Evolutionary conservation across 2,329 filamentous ascomycete genomes (phyloP).

Genomic region (Penicillium sp.): DNA sequence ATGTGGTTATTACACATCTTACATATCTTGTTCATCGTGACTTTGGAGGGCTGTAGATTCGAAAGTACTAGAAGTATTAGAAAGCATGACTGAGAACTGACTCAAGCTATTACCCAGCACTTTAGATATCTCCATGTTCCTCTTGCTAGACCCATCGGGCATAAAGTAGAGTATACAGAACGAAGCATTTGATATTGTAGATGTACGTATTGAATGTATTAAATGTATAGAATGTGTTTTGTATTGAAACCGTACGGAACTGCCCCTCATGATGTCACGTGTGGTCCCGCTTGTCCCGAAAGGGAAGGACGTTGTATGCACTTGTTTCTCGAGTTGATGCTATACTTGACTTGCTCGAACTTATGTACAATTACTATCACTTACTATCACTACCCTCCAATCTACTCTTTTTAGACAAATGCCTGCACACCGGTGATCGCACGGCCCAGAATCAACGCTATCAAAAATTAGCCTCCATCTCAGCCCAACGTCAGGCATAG

Average conservation of each 20-base stretch:
- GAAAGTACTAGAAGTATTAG: no score
- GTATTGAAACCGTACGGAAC: conserved; percentile 2
- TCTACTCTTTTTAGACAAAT: conserved; percentile 62
- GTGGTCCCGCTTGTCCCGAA: conserved; percentile 19
- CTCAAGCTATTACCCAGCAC: no score
- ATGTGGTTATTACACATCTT: no score
- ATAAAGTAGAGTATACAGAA: neutral
- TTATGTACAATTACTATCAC: conserved; percentile 1
- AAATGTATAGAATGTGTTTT: neutral
- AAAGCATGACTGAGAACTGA: no score
- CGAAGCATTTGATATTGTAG: neutral
- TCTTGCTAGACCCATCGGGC: neutral
- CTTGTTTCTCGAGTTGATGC: no score
- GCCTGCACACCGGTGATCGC: conserved; percentile 77
- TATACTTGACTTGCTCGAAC: no score
- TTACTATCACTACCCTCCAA: neutral
- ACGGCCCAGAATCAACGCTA: conserved; percentile 68
- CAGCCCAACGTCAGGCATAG: conserved; percentile 37
- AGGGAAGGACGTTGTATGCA: conserved; percentile 10
- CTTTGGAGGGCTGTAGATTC: no score
- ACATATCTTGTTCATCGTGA: no score
- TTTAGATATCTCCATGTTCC: neutral
- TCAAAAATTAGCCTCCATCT: conserved; percentile 39
- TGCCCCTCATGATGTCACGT: conserved; percentile 33
- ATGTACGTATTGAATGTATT: neutral